These are phyloP conservation scores for Periconia macrospinosa DNA, from an alignment of 2,329 filamentous ascomycete species.

Conservation along the genomic window DNA sequence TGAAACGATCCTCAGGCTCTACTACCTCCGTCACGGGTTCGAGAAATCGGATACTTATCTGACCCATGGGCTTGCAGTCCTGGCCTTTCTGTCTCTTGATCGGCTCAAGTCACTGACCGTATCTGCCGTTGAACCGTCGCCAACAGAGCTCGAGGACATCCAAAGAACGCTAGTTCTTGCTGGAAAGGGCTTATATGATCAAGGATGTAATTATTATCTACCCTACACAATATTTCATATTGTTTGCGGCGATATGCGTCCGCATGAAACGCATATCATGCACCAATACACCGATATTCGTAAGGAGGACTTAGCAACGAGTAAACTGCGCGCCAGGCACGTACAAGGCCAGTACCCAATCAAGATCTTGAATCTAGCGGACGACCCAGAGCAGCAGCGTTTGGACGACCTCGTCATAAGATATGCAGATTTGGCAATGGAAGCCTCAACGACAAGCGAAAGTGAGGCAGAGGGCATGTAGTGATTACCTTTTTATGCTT, in stretches of 20 bases:
- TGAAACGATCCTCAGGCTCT: not conserved
- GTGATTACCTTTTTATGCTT: not conserved
- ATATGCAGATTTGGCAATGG: not conserved
- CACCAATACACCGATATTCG: slow-evolving; percentile 1
- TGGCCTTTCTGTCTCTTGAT: not conserved
- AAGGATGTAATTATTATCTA: not conserved
- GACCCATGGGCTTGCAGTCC: not conserved
- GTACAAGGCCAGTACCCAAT: slow-evolving; percentile 2
- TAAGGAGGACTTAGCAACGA: slow-evolving; percentile 2
- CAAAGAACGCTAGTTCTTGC: not conserved
- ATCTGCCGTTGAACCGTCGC: not conserved
- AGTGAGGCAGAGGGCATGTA: not conserved
- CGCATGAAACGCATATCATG: not conserved
- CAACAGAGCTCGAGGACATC: not conserved
- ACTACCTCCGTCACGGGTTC: slow-evolving; percentile 2
- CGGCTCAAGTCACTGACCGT: not conserved
- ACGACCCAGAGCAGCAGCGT: not conserved
- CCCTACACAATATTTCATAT: not conserved
- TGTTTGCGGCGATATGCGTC: not conserved
- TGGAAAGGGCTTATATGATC: not conserved
- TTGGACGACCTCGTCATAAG: not conserved
- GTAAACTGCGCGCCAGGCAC: slow-evolving; percentile 1
- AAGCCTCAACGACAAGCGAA: not conserved
- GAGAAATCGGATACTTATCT: slow-evolving; percentile 1
- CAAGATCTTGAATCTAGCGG: slow-evolving; percentile 1